Base-by-base conservation (phyloP, 1,139 yeast species). In the Lodderomyces theae region DNA sequence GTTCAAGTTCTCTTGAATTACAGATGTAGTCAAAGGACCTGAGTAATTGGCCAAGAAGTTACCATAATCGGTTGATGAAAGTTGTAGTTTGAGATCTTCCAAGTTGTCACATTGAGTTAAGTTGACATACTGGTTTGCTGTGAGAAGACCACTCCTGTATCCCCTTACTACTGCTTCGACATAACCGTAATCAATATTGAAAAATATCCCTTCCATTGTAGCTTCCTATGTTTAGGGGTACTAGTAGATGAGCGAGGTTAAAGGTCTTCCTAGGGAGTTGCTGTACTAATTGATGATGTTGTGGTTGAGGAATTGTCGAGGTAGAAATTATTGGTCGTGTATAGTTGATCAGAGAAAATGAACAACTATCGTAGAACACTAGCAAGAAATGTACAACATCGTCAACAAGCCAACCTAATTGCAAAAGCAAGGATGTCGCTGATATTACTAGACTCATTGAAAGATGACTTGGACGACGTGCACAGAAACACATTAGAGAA, bases 161-260 rank as follows among this genome's bases (percentile, higher is more conserved):
- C 98, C 98, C 56, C 98, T 82, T 34, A 90, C 95, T 29, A 94
- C 79, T 32, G 92, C 98, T 67, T 94, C 99, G 52, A 92, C 77
- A 67, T 77, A 94, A 22, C 98, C 98, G 62, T 78, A 70, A 63
- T 90, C 89, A 48, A 89, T 72, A 67, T 92, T 92, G 67, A 92
- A 92, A 63, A 48, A 58, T 34, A 58, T 51, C 21, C 63, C 63
- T 49, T 58, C 63, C 63, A 58, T 58, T n/a, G n/a, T n/a, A n/a
- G n/a, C n/a, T n/a, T n/a, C n/a, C n/a, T n/a, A n/a, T n/a, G n/a
- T n/a, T n/a, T n/a, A n/a, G n/a, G n/a, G n/a, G n/a, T n/a, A n/a
- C n/a, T n/a, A n/a, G n/a, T n/a, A n/a, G n/a, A n/a, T n/a, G n/a
- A n/a, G n/a, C n/a, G n/a, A n/a, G n/a, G n/a, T n/a, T n/a, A n/a